phyloP scores from a whole-genome alignment of 108 stramenopile species.

The Epithemia pelagica region DNA sequence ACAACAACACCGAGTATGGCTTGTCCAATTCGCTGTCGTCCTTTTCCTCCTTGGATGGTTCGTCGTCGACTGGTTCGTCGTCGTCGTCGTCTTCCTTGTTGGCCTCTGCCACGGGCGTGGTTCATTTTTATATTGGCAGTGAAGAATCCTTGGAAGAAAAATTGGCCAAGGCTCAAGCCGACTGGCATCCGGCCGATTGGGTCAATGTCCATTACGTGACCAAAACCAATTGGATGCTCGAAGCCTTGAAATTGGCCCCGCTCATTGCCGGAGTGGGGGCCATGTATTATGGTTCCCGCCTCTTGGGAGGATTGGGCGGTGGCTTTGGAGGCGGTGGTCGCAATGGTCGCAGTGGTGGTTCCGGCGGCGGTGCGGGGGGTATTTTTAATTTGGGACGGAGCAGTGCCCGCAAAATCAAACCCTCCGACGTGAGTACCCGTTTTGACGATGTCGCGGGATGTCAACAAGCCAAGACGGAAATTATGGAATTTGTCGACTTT shows the following conservation, averaged over 20 bases:
- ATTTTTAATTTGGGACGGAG: constrained; percentile 80
- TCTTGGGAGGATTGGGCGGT: constrained; percentile 69
- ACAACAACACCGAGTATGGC: background rate
- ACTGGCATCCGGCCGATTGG: constrained; percentile 78
- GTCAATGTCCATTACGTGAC: constrained; percentile 93
- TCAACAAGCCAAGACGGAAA: constrained; percentile 95
- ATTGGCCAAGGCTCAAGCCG: constrained; percentile 84
- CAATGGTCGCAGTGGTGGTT: constrained; percentile 68
- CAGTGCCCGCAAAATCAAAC: constrained; percentile 83
- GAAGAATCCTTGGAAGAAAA: constrained; percentile 97
- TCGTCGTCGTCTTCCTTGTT: background rate
- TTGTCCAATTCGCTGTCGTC: background rate
- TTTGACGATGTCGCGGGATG: constrained; percentile 99
- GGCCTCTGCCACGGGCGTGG: background rate
- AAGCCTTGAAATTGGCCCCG: constrained; percentile 70
- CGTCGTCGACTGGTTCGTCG: background rate
- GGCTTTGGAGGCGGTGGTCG: constrained; percentile 44
- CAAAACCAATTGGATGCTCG: constrained; percentile 79
- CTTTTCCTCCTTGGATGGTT: background rate
- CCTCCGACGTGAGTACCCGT: constrained; percentile 75
- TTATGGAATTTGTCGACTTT: constrained; percentile 99
- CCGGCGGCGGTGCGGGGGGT: constrained; percentile 30
- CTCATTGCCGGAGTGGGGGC: constrained; percentile 74
- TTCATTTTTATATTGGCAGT: constrained; percentile 92
- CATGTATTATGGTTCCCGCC: constrained; percentile 69